These are phyloP conservation scores for Trypanosoma theileri DNA, from an alignment of 208 protist genomes.

Conservation along the genomic window DNA sequence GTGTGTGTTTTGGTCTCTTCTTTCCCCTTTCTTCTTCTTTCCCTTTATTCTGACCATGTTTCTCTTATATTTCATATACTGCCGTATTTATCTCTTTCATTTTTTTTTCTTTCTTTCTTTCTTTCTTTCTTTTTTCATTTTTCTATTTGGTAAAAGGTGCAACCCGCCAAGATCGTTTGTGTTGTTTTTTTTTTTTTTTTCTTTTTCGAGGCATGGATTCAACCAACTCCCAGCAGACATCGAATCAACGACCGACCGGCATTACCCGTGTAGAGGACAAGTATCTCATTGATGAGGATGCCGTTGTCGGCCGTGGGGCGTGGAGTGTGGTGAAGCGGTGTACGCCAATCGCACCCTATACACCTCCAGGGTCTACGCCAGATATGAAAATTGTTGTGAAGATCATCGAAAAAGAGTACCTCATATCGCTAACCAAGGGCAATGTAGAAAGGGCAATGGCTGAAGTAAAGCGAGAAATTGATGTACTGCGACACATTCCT, in stretches of 20 bases:
- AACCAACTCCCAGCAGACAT: background rate
- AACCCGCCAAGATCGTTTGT: background rate
- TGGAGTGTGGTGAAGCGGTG: slow-evolving; percentile 90
- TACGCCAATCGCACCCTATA: slow-evolving; percentile 62
- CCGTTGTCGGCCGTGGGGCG: slow-evolving; percentile 81
- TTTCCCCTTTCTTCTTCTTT: background rate
- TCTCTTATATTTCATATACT: background rate
- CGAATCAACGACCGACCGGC: slow-evolving; percentile 4
- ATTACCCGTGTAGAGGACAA: slow-evolving; percentile 66
- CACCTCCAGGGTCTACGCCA: slow-evolving; percentile 57
- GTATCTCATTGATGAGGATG: slow-evolving; percentile 77
- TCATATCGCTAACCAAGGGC: slow-evolving; percentile 82
- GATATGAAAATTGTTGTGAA: slow-evolving; percentile 90
- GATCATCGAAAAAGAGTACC: slow-evolving; percentile 89
- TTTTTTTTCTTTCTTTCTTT: background rate
- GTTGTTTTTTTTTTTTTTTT: background rate
- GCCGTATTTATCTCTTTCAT: background rate
- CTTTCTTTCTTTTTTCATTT: slow-evolving; percentile 2
- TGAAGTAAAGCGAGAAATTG: slow-evolving; percentile 90
- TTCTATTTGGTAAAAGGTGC: slow-evolving; percentile 1
- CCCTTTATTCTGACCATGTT: background rate
- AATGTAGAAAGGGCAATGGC: slow-evolving; percentile 87
- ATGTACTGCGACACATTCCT: slow-evolving; percentile 86
- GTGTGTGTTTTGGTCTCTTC: background rate
- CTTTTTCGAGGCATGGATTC: background rate